Conservation (phyloP, 345 rosid genomes). For the Syzygium grande region DNA sequence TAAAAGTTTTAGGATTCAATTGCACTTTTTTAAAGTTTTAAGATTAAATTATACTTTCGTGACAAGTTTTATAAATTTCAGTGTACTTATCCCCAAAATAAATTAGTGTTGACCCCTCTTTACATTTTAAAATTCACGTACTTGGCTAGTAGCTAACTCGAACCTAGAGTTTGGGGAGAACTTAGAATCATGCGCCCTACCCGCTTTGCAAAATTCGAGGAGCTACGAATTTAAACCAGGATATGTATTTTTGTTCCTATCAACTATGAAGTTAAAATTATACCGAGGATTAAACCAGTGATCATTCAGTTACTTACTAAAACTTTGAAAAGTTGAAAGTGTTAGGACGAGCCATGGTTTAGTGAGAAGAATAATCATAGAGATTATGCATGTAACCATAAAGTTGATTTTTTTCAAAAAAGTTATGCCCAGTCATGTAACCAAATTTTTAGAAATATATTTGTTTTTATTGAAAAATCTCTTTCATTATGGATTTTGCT, state of each 20-base stretch:
- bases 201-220: not conserved
- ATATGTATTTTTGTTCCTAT: not conserved
- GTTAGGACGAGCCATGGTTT: not conserved
- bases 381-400: not conserved
- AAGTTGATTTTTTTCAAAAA: not conserved
- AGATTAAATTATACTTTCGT: no score
- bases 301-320: not conserved
- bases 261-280: not conserved
- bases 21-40: no score
- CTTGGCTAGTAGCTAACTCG: not conserved
- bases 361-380: not conserved
- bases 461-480: not conserved
- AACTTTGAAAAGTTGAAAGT: not conserved
- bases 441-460: not conserved
- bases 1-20: no score
- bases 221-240: not conserved
- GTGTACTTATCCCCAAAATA: not conserved
- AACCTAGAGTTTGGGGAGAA: not conserved
- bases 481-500: not conserved
- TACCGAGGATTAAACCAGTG: not conserved
- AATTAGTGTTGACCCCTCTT: not conserved
- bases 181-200: not conserved
- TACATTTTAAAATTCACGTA: not conserved
- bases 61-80: no score
- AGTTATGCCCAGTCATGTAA: not conserved